Conservation (phyloP, 768 basidiomycete species). For the Trametes meyenii region DNA sequence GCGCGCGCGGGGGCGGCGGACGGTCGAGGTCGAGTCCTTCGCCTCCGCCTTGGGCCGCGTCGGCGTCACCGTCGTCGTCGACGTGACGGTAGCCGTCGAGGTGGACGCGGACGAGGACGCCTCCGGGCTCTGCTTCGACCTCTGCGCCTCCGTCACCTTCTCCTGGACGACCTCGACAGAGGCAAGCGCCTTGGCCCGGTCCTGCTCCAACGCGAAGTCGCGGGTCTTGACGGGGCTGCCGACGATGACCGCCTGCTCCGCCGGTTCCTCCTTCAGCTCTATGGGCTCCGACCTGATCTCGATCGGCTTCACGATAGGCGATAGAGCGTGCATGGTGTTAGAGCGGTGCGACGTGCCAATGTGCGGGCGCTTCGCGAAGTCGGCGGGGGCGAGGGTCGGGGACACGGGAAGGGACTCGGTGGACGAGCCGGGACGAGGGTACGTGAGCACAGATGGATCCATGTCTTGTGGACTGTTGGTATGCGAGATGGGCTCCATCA, state of each 20-base stretch:
- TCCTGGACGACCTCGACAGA: constrained; percentile 21
- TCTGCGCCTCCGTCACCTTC: constrained; percentile 16
- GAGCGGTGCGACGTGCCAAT: constrained; percentile 17
- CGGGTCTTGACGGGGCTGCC: constrained; percentile 26
- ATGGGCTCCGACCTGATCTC: background rate
- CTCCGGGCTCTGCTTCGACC: constrained; percentile 6
- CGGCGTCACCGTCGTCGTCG: constrained; percentile 15
- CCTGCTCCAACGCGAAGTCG: constrained; percentile 21
- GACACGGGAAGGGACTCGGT: constrained; percentile 66
- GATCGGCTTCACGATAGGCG: constrained; percentile 8
- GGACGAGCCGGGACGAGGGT: constrained; percentile 75
- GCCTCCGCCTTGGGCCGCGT: constrained; percentile 8
- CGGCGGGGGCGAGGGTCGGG: constrained; percentile 24
- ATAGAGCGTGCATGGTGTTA: constrained; percentile 21
- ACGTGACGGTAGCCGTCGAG: constrained; percentile 13
- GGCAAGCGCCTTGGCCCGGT: constrained; percentile 18
- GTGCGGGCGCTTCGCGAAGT: constrained; percentile 11
- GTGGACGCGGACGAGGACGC: background rate
- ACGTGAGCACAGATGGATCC: constrained; percentile 75
- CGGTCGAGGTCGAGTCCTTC: constrained; percentile 18
- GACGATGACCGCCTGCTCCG: background rate
- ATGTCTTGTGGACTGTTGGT: constrained; percentile 51
- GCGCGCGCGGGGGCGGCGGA: constrained; percentile 30
- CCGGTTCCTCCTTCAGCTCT: background rate
- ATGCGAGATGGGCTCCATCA: constrained; percentile 24